phyloP scores from a whole-genome alignment of 257 asterid species.

The Nicotiana tabacum region DNA sequence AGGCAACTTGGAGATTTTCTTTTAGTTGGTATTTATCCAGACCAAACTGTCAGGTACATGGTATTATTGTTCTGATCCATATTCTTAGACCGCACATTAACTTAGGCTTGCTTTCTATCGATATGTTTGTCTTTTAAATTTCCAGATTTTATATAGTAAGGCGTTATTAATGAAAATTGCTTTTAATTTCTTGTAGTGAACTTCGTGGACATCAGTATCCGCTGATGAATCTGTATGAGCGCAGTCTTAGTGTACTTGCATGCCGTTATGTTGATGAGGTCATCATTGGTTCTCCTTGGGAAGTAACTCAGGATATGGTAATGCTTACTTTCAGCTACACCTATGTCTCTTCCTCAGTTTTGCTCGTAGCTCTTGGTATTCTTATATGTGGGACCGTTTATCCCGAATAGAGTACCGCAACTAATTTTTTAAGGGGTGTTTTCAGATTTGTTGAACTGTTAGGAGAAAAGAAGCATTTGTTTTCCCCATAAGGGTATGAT shows the following conservation, averaged over 20 bases:
- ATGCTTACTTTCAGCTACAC: slow-evolving; percentile 8
- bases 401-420: background rate
- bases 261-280: slow-evolving; percentile 96
- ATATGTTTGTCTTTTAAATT: background rate
- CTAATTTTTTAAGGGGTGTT: background rate
- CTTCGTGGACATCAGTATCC: slow-evolving; percentile 73
- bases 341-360: background rate
- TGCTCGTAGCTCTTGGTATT: background rate
- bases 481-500: background rate
- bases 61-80: background rate
- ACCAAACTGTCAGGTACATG: slow-evolving; percentile 70
- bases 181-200: slow-evolving; percentile 45
- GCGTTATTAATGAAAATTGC: background rate
- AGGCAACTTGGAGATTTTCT: slow-evolving; percentile 90
- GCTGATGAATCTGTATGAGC: slow-evolving; percentile 83
- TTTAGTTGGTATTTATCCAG: slow-evolving; percentile 80
- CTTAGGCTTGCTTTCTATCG: background rate
- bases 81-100: background rate
- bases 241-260: slow-evolving; percentile 88
- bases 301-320: slow-evolving; percentile 82
- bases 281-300: slow-evolving; percentile 92
- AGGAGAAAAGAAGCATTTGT: background rate
- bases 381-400: background rate
- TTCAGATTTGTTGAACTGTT: background rate
- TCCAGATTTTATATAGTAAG: background rate